These are phyloP conservation scores for Erysimum cheiranthoides DNA, from an alignment of 345 rosid species.

Conservation along the genomic window DNA sequence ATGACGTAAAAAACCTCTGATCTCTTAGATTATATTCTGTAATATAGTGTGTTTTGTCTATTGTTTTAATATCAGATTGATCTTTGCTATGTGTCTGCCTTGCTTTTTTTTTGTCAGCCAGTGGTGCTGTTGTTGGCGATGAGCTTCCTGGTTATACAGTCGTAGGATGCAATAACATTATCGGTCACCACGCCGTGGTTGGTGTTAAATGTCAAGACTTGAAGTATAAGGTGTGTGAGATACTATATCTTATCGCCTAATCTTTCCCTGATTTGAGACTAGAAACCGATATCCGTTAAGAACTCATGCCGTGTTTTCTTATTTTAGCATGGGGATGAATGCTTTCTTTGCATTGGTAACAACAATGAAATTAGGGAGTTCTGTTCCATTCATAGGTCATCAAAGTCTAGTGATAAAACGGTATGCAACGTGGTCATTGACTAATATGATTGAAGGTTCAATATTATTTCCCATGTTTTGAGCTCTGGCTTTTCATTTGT, in stretches of 20 bases:
- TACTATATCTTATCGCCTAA: neutral
- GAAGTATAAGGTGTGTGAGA: slow-evolving; percentile 72
- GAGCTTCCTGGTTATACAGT: slow-evolving; percentile 79
- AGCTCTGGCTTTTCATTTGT: neutral
- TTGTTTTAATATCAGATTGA: neutral
- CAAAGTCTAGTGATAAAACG: slow-evolving; percentile 73
- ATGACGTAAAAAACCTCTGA: slow-evolving; percentile 76
- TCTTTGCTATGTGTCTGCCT: slow-evolving; percentile 14
- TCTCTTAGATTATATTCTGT: neutral
- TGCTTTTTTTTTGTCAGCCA: slow-evolving; percentile 61
- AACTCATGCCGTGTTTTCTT: slow-evolving; percentile 14
- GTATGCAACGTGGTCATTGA: slow-evolving; percentile 46
- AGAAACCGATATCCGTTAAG: neutral
- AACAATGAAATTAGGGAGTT: slow-evolving; percentile 92
- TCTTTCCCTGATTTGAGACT: neutral
- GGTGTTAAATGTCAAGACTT: slow-evolving; percentile 94
- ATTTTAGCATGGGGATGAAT: slow-evolving; percentile 71
- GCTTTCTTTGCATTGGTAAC: slow-evolving; percentile 78
- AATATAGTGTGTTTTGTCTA: neutral
- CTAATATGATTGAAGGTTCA: neutral
- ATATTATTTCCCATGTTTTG: slow-evolving; percentile 1
- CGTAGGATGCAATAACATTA: slow-evolving; percentile 66
- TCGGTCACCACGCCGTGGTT: slow-evolving; percentile 83
- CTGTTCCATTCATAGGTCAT: slow-evolving; percentile 87
- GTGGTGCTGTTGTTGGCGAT: slow-evolving; percentile 95